Base-by-base conservation (phyloP, 179 eudicot species). In the Sideroxylon spinosum region DNA sequence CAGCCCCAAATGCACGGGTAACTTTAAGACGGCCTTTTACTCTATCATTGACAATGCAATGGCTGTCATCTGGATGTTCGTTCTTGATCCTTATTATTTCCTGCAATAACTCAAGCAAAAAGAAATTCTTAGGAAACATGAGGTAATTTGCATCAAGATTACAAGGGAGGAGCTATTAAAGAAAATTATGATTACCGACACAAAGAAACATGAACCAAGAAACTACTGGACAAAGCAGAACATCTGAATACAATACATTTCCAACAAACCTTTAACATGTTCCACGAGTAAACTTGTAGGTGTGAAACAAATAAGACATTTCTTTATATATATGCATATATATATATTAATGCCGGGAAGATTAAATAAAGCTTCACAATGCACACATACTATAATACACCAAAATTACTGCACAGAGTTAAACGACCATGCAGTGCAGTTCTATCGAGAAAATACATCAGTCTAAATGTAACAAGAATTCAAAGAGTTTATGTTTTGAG, bases 1-100 rank as follows among this genome's bases (percentile, higher is more conserved):
- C 99, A 86, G 98, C 99, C 75, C 99, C 99, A 87, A 95, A 95
- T 52, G 99, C 99, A 68, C 99, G 95, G 72, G 99, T 95, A 77
- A 95, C 99, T 84, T 95, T 95, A 57, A 95, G 89, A 78, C 97
- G 98, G 22, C 99, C 99, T 87, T 95, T 95, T 67, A 95, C 99
- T 86, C 99, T 90, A 86, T 88, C 98, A 80, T 95, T 95, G 72
- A 93, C 99, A 81, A 95, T 95, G 76, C 99, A 95, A 55, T 88
- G 91, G 59, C 77, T 86, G 81, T 95, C 99, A 89, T 91, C 94
- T 53, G 99, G 99, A 85, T 95, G 99, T 65, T 95, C 99, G 57
- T 89, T 89, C 88, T 88, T 95, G 82, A 95, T 95, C 88, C 99
- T 91, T 71, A 77, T 82, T 71, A 95, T 86, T 85, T 95, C 99